These are phyloP conservation scores for Xylaria castorea DNA, from an alignment of 495 filamentous ascomycete species.

Conservation along the genomic window DNA sequence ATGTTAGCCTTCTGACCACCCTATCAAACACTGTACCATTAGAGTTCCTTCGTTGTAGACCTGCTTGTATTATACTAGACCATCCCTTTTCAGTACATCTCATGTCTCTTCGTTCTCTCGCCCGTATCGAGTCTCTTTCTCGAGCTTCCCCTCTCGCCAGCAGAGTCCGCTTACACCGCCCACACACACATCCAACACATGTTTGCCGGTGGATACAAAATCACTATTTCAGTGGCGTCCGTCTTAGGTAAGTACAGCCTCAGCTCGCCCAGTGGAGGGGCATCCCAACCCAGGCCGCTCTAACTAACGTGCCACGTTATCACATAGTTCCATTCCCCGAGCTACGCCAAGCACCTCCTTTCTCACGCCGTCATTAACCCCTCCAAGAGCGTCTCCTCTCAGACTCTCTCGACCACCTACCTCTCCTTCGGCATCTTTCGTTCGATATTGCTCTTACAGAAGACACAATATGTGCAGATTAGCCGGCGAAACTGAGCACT, in stretches of 20 bases:
- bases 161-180: constrained; percentile 30
- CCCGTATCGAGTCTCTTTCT: constrained; percentile 37
- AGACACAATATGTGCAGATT: constrained; percentile 64
- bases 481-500: constrained; percentile 50
- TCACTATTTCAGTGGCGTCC: constrained; percentile 33
- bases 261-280: constrained; percentile 22
- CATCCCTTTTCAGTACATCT: constrained; percentile 10
- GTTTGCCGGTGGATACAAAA: constrained; percentile 34
- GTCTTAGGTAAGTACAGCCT: constrained; percentile 36
- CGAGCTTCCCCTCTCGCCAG: constrained; percentile 35
- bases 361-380: constrained; percentile 28
- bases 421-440: constrained; percentile 36
- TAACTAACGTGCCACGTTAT: constrained; percentile 18
- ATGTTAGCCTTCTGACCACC: constrained; percentile 11
- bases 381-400: constrained; percentile 32
- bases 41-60: constrained; percentile 22
- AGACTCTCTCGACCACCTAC: constrained; percentile 30
- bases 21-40: constrained; percentile 24
- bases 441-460: constrained; percentile 59
- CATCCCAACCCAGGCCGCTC: not conserved
- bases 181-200: constrained; percentile 25
- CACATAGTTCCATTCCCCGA: constrained; percentile 17
- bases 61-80: constrained; percentile 22
- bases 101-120: constrained; percentile 35
- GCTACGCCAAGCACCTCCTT: constrained; percentile 28